Conservation (phyloP, 139 green algal species). For the Raphidocelis subcapitata region DNA sequence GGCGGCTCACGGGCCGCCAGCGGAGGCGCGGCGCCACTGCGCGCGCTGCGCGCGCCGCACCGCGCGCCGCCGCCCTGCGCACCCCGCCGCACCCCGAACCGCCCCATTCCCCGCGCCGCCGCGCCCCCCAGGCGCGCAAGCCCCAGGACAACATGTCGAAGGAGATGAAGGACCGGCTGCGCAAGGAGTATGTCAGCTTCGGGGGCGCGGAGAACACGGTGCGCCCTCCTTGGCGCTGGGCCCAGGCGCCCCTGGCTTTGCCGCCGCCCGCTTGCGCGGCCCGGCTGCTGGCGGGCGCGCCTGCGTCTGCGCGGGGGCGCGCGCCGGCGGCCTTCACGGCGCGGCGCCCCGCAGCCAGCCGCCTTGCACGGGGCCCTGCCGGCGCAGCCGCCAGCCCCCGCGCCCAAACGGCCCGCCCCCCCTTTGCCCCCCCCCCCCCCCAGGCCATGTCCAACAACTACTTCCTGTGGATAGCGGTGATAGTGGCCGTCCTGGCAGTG, state of each 20-base stretch:
- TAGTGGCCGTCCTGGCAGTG: conserved; percentile 54
- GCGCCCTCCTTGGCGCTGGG: conserved; percentile 2
- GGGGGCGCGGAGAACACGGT: conserved; percentile 61
- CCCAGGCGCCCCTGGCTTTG: background rate
- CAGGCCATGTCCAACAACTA: conserved; percentile 70
- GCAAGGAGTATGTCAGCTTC: conserved; percentile 56
- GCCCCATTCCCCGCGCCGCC: background rate
- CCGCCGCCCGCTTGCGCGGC: background rate
- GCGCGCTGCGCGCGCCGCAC: too few species aligned
- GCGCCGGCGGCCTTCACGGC: too few species aligned
- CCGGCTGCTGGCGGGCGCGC: background rate
- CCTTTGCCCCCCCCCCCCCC: background rate
- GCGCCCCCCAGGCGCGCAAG: background rate
- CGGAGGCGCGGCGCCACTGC: background rate
- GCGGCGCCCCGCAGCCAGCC: too few species aligned
- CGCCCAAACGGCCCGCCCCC: background rate
- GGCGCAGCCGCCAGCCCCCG: too few species aligned
- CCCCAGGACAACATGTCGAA: conserved; percentile 48
- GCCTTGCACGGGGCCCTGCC: too few species aligned
- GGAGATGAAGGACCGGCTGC: conserved; percentile 59
- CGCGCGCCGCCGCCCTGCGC: background rate
- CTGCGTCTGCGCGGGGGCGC: background rate
- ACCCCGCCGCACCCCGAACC: background rate
- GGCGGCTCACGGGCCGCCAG: background rate
- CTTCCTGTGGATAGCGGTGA: conserved; percentile 63